These are phyloP conservation scores for Fusarium tanahbumbuense DNA, from an alignment of 2,329 filamentous ascomycete species.

Conservation along the genomic window DNA sequence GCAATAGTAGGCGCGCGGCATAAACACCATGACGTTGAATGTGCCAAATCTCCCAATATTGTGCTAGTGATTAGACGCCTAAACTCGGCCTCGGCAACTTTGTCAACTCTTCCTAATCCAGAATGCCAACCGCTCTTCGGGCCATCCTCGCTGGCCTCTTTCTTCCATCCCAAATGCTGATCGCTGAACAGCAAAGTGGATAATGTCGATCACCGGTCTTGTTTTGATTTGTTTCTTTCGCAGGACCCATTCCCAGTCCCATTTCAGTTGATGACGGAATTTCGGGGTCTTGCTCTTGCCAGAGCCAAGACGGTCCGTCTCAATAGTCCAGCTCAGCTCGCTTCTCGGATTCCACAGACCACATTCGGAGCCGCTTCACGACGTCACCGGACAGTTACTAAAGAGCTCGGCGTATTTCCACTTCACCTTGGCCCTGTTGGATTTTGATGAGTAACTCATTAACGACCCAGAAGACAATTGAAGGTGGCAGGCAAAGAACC, in stretches of 20 bases:
- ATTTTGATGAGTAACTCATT: conserved; percentile 14
- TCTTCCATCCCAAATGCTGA: conserved; percentile 24
- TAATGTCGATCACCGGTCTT: conserved; percentile 26
- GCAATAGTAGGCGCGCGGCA: conserved; percentile 31
- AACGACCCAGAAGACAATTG: conserved; percentile 3
- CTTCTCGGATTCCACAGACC: background rate
- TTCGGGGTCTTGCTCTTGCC: background rate
- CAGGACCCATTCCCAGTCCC: conserved; percentile 2
- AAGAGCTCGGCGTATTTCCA: conserved; percentile 12
- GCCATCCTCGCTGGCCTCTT: conserved; percentile 2
- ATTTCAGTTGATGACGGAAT: conserved; percentile 32
- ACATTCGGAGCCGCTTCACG: conserved; percentile 9
- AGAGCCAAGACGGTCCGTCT: conserved; percentile 14
- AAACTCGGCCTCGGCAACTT: conserved; percentile 20
- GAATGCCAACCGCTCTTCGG: conserved; percentile 13
- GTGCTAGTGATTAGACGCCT: background rate
- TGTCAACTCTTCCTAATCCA: conserved; percentile 20
- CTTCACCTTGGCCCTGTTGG: background rate
- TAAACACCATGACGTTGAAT: conserved; percentile 28
- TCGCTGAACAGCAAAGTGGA: conserved; percentile 23
- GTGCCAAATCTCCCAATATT: background rate
- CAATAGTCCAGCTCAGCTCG: conserved; percentile 3
- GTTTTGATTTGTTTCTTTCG: conserved; percentile 13
- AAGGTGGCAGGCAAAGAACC: conserved; percentile 4
- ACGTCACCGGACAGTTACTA: conserved; percentile 20